Base-by-base conservation (phyloP, 768 basidiomycete genomes). In the Pleurotus cornucopiae region DNA sequence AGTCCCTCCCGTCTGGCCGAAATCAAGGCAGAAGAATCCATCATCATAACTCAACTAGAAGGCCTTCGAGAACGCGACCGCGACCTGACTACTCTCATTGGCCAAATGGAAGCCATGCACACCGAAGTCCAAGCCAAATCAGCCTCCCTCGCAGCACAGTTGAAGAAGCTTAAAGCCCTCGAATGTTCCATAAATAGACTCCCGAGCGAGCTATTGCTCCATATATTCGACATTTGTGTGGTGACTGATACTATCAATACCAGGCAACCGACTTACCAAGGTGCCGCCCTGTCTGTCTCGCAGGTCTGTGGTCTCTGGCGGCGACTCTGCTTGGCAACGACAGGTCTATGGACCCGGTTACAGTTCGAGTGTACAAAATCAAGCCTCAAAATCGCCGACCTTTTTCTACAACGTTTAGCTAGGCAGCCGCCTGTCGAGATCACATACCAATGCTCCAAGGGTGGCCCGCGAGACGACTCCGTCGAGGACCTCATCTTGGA, bases 241-340 rank as follows among this genome's bases (percentile, higher is more conserved):
- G 64, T 70, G 23, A 62, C 63, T 38, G 49, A 60, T 37, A 63
- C 57, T 66, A 69, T 39, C 61, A 67, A 51, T 60, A 60, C 54
- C 25, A 37, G 46, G 25, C 48, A 30, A 6, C 23, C 30, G 6
- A 34, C 64, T 25, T 69, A 64, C 54, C 59, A 70, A 58, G 60
- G 66, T 38, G 66, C 73, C 12, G 69, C 77, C 2, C 64, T 80
- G 30, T 48, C 68, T 45, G 58, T 81, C 54, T 80, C 79, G 0
- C 80, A 81, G 54, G 77, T 81, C 25, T 82, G 76, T 62, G 71
- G 66, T 47, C 69, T 69, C 56, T 84, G 82, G 82, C 76, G 82
- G 13, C 62, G 60, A 25, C 66, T 81, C 25, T 72, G 74, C 4
- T 66, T 83, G 18, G 59, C 64, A 14, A 75, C 75, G 5, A 70